Evolutionary conservation across 1,284 basidiomycete genomes (phyloP), one percentile per base, ranked within the genome.

Genomic region (Pseudomicrostroma phylloplanum): DNA sequence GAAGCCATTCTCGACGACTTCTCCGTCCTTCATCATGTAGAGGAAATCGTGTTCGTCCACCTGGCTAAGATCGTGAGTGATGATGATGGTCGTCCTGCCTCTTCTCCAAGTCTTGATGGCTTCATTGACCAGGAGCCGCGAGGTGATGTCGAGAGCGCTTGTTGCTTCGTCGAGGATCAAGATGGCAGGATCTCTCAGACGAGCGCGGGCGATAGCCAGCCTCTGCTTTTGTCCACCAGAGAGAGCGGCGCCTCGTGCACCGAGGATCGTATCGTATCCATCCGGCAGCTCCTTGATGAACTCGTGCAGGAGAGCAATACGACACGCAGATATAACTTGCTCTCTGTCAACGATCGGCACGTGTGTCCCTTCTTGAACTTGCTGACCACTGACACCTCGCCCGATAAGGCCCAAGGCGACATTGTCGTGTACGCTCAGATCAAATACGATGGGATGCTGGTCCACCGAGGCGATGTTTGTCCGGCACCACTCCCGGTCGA

Each of bases 81-180:
- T 96, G 64, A 97, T 88, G 74, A 99, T 88, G 0, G 94, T 98
- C 0, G 93, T 96, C 74, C 86, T 87, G 80, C 89, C 88, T 25
- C 79, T 80, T 21, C 92, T 84, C 90, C 91, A 93, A 19, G 81
- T 80, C 75, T 89, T 89, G 80, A 97, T 85, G 0, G 91, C 91
- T 67, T 91, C 88, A 68, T 91, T 91, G 9, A 97, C 91, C 48
- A 92, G 84, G 42, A 91, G 83, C 23, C 92, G 88, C 1, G 91
- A 89, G 0, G 89, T 89, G 21, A 88, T 86, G 81, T 98, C 96
- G 62, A 98, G 85, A 6, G 94, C 93, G 1, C 92, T 96, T 6
- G 93, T 97, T 0, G 91, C 90, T 82, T 98, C 96, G 76, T 98
- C 96, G 40, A 98, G 87, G 74, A 98, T 89, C 66, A 98, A 83